Conservation (phyloP, 495 filamentous ascomycete genomes). For the Ascodesmis nigricans region DNA sequence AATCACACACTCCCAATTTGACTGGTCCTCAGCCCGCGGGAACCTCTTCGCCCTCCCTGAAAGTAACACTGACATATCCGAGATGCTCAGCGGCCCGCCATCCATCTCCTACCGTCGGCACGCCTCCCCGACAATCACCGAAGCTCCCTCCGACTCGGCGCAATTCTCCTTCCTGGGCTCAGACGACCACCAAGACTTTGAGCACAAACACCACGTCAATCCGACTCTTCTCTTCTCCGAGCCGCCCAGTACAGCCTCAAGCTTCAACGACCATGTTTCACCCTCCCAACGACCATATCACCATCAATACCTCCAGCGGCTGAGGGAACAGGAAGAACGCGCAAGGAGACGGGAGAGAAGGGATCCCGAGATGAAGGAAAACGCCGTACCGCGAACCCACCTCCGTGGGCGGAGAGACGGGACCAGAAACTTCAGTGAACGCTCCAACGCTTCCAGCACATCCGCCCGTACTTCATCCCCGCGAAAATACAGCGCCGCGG, state of each 20-base stretch:
- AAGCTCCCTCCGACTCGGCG: constrained; percentile 10
- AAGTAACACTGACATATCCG: too few species aligned
- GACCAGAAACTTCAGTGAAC: too few species aligned
- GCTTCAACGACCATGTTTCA: constrained; percentile 11
- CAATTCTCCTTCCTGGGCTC: constrained; percentile 19
- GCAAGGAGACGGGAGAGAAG: background rate
- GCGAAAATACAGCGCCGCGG: too few species aligned
- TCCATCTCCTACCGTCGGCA: background rate
- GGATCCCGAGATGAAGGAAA: too few species aligned
- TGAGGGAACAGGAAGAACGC: constrained; percentile 16
- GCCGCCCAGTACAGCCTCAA: constrained; percentile 13
- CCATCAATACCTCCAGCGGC: constrained; percentile 19
- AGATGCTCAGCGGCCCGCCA: too few species aligned
- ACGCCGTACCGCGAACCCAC: too few species aligned
- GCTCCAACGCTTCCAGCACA: too few species aligned
- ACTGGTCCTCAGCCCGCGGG: background rate
- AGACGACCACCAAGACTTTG: constrained; percentile 10
- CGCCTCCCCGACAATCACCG: background rate
- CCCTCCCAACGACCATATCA: constrained; percentile 13
- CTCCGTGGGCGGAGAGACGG: too few species aligned
- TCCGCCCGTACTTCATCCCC: too few species aligned
- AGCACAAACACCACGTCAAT: constrained; percentile 15
- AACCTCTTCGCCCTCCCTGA: too few species aligned
- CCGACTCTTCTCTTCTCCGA: constrained; percentile 19
- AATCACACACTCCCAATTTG: background rate